Evolutionary conservation across 2,329 filamentous ascomycete genomes (phyloP), one percentile per base, ranked within the genome.

Genomic region (Aspergillus hiratsukae): DNA sequence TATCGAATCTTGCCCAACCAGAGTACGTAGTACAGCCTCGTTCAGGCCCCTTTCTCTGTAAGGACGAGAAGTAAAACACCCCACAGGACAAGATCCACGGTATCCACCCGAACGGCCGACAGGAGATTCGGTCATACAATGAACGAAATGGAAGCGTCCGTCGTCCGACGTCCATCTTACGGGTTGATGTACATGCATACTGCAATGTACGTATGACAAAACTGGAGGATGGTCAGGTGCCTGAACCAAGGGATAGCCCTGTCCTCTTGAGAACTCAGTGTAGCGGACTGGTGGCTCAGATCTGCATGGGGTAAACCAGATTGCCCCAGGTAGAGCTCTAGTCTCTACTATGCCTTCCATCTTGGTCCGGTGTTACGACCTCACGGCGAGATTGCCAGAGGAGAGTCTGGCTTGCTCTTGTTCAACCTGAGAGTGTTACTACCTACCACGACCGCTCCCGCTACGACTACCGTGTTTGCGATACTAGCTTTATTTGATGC

Each of bases 201-300:
- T 55, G 53, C 50, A 29, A 48, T 35, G 41, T 45, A 45, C 6
- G 41, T 23, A 45, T 45, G 41, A 45, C 41, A 45, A 21, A 19
- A 9, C 40, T 7, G 40, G 21, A 40, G 49, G 48, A 50, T 58
- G 49, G 43, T 58, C 49, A 54, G 49, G 54, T 50, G 37, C 49
- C 50, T 19, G 48, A 58, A 53, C 58, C 56, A 61, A 61, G 60
- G 59, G 58, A 58, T 55, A 55, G 54, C 55, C 60, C 49, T 58
- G 58, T 52, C 19, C 54, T 27, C 49, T 53, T 49, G 51, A 21
- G 31, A 17, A 17, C 14, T 17, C n/a, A 43, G n/a, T 5, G 7
- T 10, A 21, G 21, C 40, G 40, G 40, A 21, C n/a, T 23, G n/a
- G n/a, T 43, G n/a, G 21, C n/a, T 43, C 43, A 27, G 43, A 46